Evolutionary conservation across 371 early-diverging fungal genomes (phyloP), one percentile per base, ranked within the genome.

Genomic region (Amoeboaphelidium protococcarum): DNA sequence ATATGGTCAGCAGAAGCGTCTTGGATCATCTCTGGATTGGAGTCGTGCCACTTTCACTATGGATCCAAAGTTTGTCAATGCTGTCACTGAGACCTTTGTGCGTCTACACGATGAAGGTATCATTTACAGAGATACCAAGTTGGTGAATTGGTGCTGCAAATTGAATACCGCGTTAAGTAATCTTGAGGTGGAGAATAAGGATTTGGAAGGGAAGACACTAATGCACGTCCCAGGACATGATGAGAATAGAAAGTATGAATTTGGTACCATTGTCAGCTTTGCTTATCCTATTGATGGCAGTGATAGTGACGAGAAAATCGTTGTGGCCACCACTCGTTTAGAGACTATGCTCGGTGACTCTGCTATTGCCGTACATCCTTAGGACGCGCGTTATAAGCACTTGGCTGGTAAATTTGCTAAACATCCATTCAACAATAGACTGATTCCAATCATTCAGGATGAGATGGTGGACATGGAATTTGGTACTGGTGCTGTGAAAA

Each of bases 331-430:
- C 20, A 99, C 98, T 2, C 84, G 99, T 78, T 74, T 94, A 52
- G 99, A 99, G 66, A 99, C 99, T 47, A 98, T 99, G 86, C 68
- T 97, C 44, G 98, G 95, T 55, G 99, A 99, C 67, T 79, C 85
- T 13, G 99, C 92, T 24, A 67, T 99, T 59, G 94, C 92, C 47
- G 80, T 92, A 24, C 87, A 99, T 58, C 94, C 94, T 4, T 58
- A 72, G 0, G 97, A 97, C 61, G 49, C 52, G 21, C 68, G 96
- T 52, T 94, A 90, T 60, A 71, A 64, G 68, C 84, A 88, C 57
- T 73, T 90, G 21, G 80, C 81, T 42, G 92, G 92, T 46, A 91
- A 88, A 56, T 82, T 60, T 56, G 95, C 78, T 13, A 66, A 80
- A 22, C 99, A 99, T 65, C 99, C 99, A 25, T 82, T 99, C 69